phyloP scores from a whole-genome alignment of 2,329 filamentous ascomycete genomes.

The Dactylellina sp. region DNA sequence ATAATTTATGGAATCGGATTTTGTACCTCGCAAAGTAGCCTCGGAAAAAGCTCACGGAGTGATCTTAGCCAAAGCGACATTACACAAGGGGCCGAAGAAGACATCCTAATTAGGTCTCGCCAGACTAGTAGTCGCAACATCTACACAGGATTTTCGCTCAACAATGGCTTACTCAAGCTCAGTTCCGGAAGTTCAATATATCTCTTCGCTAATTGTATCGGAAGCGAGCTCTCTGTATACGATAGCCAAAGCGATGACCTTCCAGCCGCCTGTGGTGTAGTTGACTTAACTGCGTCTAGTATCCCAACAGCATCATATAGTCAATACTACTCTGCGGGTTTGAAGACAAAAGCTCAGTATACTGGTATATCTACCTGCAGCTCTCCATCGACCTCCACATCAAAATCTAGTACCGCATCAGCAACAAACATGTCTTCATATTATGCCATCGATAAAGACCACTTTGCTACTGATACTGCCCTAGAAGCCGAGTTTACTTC shows the following conservation, averaged over 20 bases:
- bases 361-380: slow-evolving; percentile 23
- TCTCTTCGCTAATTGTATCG: slow-evolving; percentile 30
- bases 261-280: slow-evolving; percentile 9
- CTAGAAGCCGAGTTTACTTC: slow-evolving; percentile 36
- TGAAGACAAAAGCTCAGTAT: slow-evolving; percentile 4
- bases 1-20: slow-evolving; percentile 25
- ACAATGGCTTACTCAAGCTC: slow-evolving; percentile 12
- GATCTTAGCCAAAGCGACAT: no score
- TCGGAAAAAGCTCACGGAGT: background rate
- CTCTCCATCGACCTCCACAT: slow-evolving; percentile 8
- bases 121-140: slow-evolving; percentile 1
- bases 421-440: background rate
- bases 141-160: slow-evolving; percentile 30
- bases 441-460: background rate
- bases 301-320: slow-evolving; percentile 31
- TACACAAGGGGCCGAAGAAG: no score
- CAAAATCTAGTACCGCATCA: slow-evolving; percentile 4
- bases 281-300: slow-evolving; percentile 31
- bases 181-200: slow-evolving; percentile 7
- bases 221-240: slow-evolving; percentile 21
- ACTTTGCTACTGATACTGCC: slow-evolving; percentile 15
- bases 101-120: background rate
- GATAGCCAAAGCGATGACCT: slow-evolving; percentile 28
- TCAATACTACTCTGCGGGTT: slow-evolving; percentile 34
- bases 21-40: slow-evolving; percentile 13